Percentiles rank a stretch among this genome's conserved stretches.
These are phyloP conservation scores for Taphrina wiesneri DNA, from an alignment of 1,139 yeast genomes.

Conservation along the genomic window DNA sequence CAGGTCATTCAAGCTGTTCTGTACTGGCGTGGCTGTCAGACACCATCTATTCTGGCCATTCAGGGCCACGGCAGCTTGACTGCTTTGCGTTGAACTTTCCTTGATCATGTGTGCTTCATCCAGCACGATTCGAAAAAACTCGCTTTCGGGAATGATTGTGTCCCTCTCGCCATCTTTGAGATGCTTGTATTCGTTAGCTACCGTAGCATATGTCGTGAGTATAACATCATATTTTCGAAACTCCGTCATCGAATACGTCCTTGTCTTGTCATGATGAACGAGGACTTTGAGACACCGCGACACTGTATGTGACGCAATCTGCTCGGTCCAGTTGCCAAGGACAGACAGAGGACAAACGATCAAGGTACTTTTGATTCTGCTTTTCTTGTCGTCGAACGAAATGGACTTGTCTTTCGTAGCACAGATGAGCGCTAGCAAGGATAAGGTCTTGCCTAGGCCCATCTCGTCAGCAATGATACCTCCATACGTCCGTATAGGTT, in stretches of 20 bases:
- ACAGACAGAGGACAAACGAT: conserved; percentile 88
- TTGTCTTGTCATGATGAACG: conserved; percentile 61
- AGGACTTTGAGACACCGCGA: conserved; percentile 55
- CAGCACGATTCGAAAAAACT: conserved; percentile 57
- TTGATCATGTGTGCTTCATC: conserved; percentile 94
- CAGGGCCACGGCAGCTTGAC: conserved; percentile 71
- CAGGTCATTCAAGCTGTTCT: conserved; percentile 77
- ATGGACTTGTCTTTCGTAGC: conserved; percentile 53
- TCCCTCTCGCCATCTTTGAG: conserved; percentile 34
- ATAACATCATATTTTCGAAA: conserved; percentile 66
- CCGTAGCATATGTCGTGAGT: conserved; percentile 69
- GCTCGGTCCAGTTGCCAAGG: conserved; percentile 79
- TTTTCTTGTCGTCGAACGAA: conserved; percentile 37
- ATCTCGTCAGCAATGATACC: conserved; percentile 98
- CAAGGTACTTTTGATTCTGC: conserved; percentile 67
- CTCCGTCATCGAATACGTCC: conserved; percentile 42
- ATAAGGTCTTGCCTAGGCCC: conserved; percentile 98
- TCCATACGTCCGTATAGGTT: conserved; percentile 58
- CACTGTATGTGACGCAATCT: conserved; percentile 61
- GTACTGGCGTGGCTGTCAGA: conserved; percentile 93
- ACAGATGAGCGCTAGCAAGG: conserved; percentile 76
- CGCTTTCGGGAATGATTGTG: conserved; percentile 58
- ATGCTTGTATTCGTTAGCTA: conserved; percentile 44
- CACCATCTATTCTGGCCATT: conserved; percentile 66
- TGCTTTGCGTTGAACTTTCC: conserved; percentile 74